phyloP scores from a whole-genome alignment of 1,284 basidiomycete species.

The Lentinula novae-zelandiae region DNA sequence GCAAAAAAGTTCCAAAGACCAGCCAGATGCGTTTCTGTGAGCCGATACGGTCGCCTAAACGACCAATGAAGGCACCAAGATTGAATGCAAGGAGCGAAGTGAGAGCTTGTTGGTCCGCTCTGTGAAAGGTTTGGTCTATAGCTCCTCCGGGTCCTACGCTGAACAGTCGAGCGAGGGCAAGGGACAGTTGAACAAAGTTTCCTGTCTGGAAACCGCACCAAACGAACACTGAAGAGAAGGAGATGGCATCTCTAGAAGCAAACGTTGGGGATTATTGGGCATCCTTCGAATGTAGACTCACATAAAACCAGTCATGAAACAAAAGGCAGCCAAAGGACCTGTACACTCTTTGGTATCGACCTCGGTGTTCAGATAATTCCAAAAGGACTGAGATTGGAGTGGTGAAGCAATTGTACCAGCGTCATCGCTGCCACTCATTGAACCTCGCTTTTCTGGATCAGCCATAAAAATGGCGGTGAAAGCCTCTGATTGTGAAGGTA shows the following conservation, averaged over 20 bases:
- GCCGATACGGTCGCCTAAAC: slow-evolving; percentile 54
- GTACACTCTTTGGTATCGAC: slow-evolving; percentile 19
- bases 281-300: slow-evolving; percentile 9
- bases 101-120: slow-evolving; percentile 64
- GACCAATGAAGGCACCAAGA: slow-evolving; percentile 55
- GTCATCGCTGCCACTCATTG: slow-evolving; percentile 1
- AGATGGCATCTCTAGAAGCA: slow-evolving; percentile 56
- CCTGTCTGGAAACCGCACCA: slow-evolving; percentile 26
- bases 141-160: slow-evolving; percentile 29
- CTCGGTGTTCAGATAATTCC: slow-evolving; percentile 3
- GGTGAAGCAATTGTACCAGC: background rate
- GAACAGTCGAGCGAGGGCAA: slow-evolving; percentile 41
- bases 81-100: slow-evolving; percentile 60
- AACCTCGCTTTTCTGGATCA: slow-evolving; percentile 3
- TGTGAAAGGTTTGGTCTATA: slow-evolving; percentile 48
- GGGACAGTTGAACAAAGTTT: slow-evolving; percentile 16
- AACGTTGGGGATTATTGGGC: background rate
- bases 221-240: slow-evolving; percentile 27
- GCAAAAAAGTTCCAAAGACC: slow-evolving; percentile 51
- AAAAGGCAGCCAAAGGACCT: slow-evolving; percentile 20
- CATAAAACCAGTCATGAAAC: slow-evolving; percentile 27
- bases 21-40: slow-evolving; percentile 58
- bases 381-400: background rate
- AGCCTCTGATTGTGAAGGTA: background rate
- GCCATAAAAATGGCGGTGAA: background rate